phyloP scores from a whole-genome alignment of 495 filamentous ascomycete genomes.

The Physcia stellaris region DNA sequence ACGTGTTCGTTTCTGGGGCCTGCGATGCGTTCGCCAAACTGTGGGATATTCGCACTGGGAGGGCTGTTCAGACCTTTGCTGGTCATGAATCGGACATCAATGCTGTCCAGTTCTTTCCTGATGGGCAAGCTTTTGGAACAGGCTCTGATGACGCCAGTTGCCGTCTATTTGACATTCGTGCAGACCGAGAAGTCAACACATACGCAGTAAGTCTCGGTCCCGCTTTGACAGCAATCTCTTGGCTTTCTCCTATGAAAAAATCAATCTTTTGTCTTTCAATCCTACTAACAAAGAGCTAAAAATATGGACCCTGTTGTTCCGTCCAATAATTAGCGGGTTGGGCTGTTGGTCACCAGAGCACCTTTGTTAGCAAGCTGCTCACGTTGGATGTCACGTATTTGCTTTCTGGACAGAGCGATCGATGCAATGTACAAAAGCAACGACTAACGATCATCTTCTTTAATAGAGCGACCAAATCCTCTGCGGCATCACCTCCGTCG shows the following conservation, averaged over 20 bases:
- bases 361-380: too few relatives aligned
- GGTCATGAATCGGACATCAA: constrained; percentile 99
- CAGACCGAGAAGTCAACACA: constrained; percentile 88
- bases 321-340: too few relatives aligned
- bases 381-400: too few relatives aligned
- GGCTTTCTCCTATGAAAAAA: too few relatives aligned
- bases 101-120: constrained; percentile 98
- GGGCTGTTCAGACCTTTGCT: constrained; percentile 96
- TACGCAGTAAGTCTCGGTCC: constrained; percentile 75
- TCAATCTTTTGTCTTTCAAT: too few relatives aligned
- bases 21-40: constrained; percentile 98
- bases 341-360: too few relatives aligned
- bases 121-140: constrained; percentile 96
- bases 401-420: too few relatives aligned
- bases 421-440: too few relatives aligned
- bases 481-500: constrained; percentile 95
- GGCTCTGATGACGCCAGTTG: constrained; percentile 97
- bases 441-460: too few relatives aligned
- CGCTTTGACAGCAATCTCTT: neutral
- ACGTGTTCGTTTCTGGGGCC: constrained; percentile 89
- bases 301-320: too few relatives aligned
- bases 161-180: constrained; percentile 93
- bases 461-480: constrained; percentile 85
- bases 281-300: too few relatives aligned
- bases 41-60: constrained; percentile 97